Percentiles rank a stretch among this genome's conserved stretches.
These are phyloP conservation scores for Solanum hybrid DNA, from an alignment of 305 asterid species.

Conservation along the genomic window DNA sequence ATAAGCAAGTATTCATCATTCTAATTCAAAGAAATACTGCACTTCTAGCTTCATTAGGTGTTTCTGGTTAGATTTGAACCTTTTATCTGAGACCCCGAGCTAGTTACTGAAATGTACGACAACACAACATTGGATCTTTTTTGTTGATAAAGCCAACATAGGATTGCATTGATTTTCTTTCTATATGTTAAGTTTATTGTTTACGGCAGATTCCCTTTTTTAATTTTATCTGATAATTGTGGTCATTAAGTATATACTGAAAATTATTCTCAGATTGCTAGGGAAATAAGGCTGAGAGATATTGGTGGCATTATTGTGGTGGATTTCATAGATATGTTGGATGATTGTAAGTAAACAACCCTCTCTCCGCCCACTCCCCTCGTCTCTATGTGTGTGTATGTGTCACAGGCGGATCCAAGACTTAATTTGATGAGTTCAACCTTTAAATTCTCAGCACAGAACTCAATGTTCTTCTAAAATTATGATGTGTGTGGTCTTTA, in stretches of 20 bases:
- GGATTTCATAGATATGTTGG: conserved; percentile 97
- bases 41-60: not conserved
- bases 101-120: not conserved
- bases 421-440: not conserved
- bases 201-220: not conserved
- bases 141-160: not conserved
- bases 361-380: not conserved
- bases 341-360: conserved; percentile 61
- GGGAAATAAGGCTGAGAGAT: conserved; percentile 95
- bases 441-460: not conserved
- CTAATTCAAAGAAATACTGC: not conserved
- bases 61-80: not conserved
- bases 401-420: not conserved
- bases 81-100: not conserved
- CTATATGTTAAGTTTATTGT: not conserved
- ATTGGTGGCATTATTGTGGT: conserved; percentile 96
- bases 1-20: not conserved
- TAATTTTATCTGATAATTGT: not conserved
- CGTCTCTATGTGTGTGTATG: not conserved
- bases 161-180: not conserved
- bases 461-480: not conserved
- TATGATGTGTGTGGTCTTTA: not conserved
- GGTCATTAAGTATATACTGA: not conserved
- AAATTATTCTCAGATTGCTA: conserved; percentile 64
- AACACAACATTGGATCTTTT: not conserved